phyloP scores from a whole-genome alignment of 2,329 filamentous ascomycete genomes.

The Exophiala sp. region DNA sequence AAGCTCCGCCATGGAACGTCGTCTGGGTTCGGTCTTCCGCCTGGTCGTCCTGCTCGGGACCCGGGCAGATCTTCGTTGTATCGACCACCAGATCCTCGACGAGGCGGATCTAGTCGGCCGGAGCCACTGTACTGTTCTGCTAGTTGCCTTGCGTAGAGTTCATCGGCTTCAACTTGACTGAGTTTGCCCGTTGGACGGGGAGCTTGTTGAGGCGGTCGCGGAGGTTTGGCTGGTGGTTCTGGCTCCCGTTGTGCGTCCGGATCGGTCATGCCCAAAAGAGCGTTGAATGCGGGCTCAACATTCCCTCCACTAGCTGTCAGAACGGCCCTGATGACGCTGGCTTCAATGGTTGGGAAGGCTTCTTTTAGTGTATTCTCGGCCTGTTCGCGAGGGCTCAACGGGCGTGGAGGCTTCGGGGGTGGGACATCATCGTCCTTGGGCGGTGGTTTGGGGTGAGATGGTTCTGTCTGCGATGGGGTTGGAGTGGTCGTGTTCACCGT shows the following conservation, averaged over 20 bases:
- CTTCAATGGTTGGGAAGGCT: slow-evolving; percentile 82
- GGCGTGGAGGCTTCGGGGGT: slow-evolving; percentile 79
- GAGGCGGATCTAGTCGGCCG: slow-evolving; percentile 28
- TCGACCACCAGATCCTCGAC: slow-evolving; percentile 19
- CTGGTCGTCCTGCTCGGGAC: slow-evolving; percentile 30
- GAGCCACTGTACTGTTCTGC: slow-evolving; percentile 74
- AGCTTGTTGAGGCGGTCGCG: slow-evolving; percentile 55
- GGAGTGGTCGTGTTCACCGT: slow-evolving; percentile 27
- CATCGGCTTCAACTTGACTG: slow-evolving; percentile 82
- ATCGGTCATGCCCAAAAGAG: slow-evolving; percentile 75
- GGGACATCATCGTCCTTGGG: slow-evolving; percentile 35
- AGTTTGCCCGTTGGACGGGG: slow-evolving; percentile 52
- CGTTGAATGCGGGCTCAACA: slow-evolving; percentile 92
- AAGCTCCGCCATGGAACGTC: slow-evolving; percentile 64
- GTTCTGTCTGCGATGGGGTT: slow-evolving; percentile 30
- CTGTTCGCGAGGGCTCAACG: slow-evolving; percentile 73
- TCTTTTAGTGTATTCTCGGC: slow-evolving; percentile 85
- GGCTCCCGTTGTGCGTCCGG: slow-evolving; percentile 61
- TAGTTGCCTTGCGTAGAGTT: slow-evolving; percentile 84
- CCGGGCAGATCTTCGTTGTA: slow-evolving; percentile 31
- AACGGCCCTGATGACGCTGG: slow-evolving; percentile 76
- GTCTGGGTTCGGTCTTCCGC: slow-evolving; percentile 42
- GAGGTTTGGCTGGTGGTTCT: slow-evolving; percentile 68
- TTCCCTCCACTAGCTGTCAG: slow-evolving; percentile 77
- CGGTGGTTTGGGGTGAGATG: slow-evolving; percentile 28